Conservation (phyloP, 768 basidiomycete genomes). For the Termitomyces sp. region DNA sequence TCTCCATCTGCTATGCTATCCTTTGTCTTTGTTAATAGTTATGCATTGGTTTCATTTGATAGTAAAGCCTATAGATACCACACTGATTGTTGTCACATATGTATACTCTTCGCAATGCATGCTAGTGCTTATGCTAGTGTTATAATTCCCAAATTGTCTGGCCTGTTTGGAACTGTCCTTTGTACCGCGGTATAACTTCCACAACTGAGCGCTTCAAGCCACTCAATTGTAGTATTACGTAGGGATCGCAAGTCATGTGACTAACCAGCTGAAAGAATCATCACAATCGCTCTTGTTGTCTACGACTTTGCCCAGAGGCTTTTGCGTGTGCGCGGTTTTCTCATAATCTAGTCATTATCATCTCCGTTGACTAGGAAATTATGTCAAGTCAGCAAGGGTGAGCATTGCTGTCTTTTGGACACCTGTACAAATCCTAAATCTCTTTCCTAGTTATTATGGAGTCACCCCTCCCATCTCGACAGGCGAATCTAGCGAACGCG, state of each 20-base stretch:
- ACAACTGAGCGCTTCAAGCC: too few relatives aligned
- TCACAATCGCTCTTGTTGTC: slow-evolving; percentile 2
- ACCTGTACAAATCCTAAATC: background rate
- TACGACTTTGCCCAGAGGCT: slow-evolving; percentile 2
- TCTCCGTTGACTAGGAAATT: background rate
- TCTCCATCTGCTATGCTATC: background rate
- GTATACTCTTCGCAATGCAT: background rate
- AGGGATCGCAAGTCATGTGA: slow-evolving; percentile 6
- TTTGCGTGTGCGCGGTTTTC: background rate
- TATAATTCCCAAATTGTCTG: too few relatives aligned
- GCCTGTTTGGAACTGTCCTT: too few relatives aligned
- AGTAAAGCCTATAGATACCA: too few relatives aligned
- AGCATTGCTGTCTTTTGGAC: slow-evolving; percentile 18
- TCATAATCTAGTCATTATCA: background rate
- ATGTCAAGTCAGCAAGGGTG: slow-evolving; percentile 16
- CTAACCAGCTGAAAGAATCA: slow-evolving; percentile 14
- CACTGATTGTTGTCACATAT: background rate
- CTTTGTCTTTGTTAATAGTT: background rate
- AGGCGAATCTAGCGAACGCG: slow-evolving; percentile 65
- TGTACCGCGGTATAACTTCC: too few relatives aligned
- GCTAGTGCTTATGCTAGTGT: too few relatives aligned
- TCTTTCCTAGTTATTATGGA: slow-evolving; percentile 55
- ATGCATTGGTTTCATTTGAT: too few relatives aligned
- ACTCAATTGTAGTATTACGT: too few relatives aligned
- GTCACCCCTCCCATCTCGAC: slow-evolving; percentile 85